Percentiles rank a stretch among this genome's conserved stretches.
Evolutionary conservation across 768 basidiomycete species (phyloP).

Genomic region (Kwoniella bestiolae): DNA sequence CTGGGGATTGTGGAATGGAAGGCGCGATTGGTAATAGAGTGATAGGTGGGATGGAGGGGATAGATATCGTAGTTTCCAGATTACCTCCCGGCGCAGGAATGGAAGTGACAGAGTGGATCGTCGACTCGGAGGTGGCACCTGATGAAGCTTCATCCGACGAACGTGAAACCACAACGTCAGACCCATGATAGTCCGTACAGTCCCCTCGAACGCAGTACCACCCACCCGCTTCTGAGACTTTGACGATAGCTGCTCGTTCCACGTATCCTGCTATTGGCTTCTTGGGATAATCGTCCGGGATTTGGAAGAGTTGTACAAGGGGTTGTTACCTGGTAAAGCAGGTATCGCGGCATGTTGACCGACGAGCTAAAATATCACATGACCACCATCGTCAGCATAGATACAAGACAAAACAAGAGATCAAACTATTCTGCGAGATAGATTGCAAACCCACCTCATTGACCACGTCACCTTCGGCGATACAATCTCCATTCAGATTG

Average conservation of each 20-base stretch:
- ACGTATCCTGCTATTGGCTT: slow-evolving; percentile 3
- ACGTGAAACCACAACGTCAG: background rate
- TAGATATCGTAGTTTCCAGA: too few species aligned
- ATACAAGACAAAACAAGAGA: too few species aligned
- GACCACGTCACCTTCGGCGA: slow-evolving; percentile 29
- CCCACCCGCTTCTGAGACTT: slow-evolving; percentile 14
- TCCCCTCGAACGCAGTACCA: slow-evolving; percentile 20
- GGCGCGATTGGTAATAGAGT: too few species aligned
- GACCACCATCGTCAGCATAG: background rate
- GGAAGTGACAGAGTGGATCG: too few species aligned
- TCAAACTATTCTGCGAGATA: background rate
- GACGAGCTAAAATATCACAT: slow-evolving; percentile 1
- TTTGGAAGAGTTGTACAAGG: slow-evolving; percentile 36
- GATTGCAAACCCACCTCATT: slow-evolving; percentile 29
- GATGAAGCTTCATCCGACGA: too few species aligned
- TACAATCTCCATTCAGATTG: slow-evolving; percentile 19
- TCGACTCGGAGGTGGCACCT: too few species aligned
- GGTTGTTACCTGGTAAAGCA: slow-evolving; percentile 35
- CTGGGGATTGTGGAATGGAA: too few species aligned
- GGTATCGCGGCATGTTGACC: slow-evolving; percentile 11
- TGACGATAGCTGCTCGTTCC: slow-evolving; percentile 28
- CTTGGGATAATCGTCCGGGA: slow-evolving; percentile 20
- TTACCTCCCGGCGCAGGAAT: too few species aligned
- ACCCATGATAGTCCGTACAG: slow-evolving; percentile 30
- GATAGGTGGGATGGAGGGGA: too few species aligned